Conservation (phyloP, 2,329 filamentous ascomycete genomes). For the Stachybotrys elegans region DNA sequence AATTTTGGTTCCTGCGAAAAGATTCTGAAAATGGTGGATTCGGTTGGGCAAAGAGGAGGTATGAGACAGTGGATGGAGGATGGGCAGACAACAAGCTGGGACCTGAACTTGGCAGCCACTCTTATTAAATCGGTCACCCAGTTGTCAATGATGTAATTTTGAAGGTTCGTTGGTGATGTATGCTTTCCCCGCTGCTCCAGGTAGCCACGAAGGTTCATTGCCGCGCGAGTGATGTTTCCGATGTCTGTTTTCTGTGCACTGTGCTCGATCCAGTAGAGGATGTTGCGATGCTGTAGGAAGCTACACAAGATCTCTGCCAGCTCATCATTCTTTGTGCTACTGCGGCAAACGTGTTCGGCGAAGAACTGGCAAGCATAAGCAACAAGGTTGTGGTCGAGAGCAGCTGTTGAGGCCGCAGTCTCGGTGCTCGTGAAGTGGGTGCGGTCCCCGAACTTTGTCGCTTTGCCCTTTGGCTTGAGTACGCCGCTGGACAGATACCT, state of each 20-base stretch:
- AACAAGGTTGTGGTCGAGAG: neutral
- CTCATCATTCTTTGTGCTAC: neutral
- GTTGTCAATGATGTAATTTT: neutral
- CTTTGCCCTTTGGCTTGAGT: neutral
- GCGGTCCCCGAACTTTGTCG: neutral
- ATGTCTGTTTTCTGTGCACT: neutral
- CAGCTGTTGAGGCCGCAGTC: neutral
- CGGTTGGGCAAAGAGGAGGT: neutral
- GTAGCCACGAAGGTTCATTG: neutral
- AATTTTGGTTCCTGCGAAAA: neutral
- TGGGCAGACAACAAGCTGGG: neutral
- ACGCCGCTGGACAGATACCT: neutral
- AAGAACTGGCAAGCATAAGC: neutral
- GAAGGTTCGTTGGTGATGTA: neutral
- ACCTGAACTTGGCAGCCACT: neutral
- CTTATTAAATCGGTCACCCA: neutral
- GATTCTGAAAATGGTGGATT: neutral
- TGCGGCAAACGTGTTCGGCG: neutral
- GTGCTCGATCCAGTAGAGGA: conserved; percentile 1
- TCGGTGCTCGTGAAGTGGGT: neutral
- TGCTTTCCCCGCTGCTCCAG: neutral
- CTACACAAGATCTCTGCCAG: neutral
- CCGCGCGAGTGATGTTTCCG: neutral
- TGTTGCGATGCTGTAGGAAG: neutral
- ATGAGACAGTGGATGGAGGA: neutral